Base-by-base conservation (phyloP, 441 rosid species). In the Populus tomentosa region DNA sequence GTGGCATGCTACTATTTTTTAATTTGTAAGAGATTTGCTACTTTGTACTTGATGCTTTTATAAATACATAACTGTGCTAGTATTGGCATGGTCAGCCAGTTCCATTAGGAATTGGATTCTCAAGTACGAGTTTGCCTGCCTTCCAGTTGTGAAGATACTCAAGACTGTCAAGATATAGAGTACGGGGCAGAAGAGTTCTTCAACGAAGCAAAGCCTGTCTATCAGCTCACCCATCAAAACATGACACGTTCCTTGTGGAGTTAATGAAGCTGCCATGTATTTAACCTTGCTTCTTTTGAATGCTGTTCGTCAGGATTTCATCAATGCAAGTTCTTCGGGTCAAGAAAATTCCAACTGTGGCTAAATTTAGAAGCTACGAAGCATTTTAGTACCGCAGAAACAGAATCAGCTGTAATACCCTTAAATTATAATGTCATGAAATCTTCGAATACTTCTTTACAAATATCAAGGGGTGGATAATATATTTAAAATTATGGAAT, bases 21-120 rank as follows among this genome's bases (percentile, higher is more conserved):
- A 76, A 73, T 79, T 81, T 69, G 64, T 23, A 33, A 72, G 74
- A 77, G 80, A 83, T 77, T 77, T 79, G 82, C 71, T 75, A 75
- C 26, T 78, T 72, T 78, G 80, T 84, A 82, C 80, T 82, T 78
- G 53, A 36, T 65, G 71, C 75, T 75, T 70, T 61, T 78, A 77
- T 79, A 75, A 81, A 70, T 56, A 69, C 11, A 11, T 71, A 71
- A 70, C 78, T 72, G 59, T 23, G 23, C 24, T 70, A 65, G 76
- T 46, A 65, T 77, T 82, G 73, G 64, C 61, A 38, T 30, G 62
- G 59, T 9, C 59, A 6, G 46, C 32, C 53, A 10, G 30, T 46
- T 73, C 36, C 33, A 0, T 23, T 64, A 38, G 40, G 32, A 67
- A 10, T 59, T 42, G 56, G 42, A 11, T 72, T 65, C 50, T 32